phyloP scores from a whole-genome alignment of 257 asterid species.

The Nicotiana tabacum region DNA sequence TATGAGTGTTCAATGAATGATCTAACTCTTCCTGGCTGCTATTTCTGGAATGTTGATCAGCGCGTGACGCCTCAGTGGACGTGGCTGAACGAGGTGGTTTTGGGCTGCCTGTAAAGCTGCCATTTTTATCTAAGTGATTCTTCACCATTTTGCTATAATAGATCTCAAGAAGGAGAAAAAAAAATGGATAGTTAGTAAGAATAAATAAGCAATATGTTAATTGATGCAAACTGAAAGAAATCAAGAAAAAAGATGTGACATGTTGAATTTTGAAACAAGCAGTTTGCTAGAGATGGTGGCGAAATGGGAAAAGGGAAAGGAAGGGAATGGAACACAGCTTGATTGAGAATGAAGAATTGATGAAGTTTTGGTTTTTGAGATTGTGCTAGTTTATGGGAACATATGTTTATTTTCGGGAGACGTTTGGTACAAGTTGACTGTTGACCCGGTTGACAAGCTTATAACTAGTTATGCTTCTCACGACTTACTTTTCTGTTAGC shows the following conservation, averaged over 20 bases:
- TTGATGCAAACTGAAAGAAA: background rate
- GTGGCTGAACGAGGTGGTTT: background rate
- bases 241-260: background rate
- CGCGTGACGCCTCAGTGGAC: background rate
- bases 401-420: background rate
- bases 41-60: background rate
- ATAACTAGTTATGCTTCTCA: background rate
- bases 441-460: conserved; percentile 14
- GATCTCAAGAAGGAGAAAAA: background rate
- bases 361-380: background rate
- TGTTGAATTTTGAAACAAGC: no score
- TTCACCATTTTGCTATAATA: conserved; percentile 29
- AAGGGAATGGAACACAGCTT: background rate
- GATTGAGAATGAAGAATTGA: background rate
- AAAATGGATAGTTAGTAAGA: background rate
- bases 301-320: background rate
- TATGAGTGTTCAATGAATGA: background rate
- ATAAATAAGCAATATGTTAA: background rate
- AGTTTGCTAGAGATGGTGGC: background rate
- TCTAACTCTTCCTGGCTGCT: background rate
- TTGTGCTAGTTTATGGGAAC: conserved; percentile 1
- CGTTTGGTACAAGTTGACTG: conserved; percentile 7
- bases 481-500: background rate
- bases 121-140: conserved; percentile 15
- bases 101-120: background rate